These are phyloP conservation scores for Colletotrichum echinochloae DNA, from an alignment of 2,329 filamentous ascomycete genomes.

Conservation along the genomic window DNA sequence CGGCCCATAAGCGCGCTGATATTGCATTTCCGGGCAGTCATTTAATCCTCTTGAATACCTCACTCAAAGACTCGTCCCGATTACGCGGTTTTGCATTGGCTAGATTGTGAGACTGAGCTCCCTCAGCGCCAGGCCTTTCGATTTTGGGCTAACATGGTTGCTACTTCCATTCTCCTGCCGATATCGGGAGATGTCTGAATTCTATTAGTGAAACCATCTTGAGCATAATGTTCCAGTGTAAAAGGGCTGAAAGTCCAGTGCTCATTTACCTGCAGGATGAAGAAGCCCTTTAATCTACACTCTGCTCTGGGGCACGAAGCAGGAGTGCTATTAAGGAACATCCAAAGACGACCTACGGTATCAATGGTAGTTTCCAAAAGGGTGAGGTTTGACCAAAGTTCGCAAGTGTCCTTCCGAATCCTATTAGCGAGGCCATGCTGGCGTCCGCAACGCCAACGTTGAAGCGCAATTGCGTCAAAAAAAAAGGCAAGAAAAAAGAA, in stretches of 20 bases:
- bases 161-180: not conserved
- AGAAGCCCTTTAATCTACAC: not conserved
- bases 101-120: not conserved
- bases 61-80: too few relatives aligned
- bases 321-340: too few relatives aligned
- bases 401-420: constrained; percentile 44
- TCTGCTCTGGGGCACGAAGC: not conserved
- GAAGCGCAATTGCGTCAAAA: not conserved
- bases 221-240: not conserved
- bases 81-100: too few relatives aligned
- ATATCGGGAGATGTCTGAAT: not conserved
- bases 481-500: constrained; percentile 54
- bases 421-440: constrained; percentile 45
- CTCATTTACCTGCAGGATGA: not conserved
- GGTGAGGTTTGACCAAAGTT: not conserved
- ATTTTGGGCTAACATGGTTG: too few relatives aligned
- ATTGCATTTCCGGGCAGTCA: too few relatives aligned
- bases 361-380: not conserved
- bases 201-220: not conserved
- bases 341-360: too few relatives aligned
- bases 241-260: too few relatives aligned
- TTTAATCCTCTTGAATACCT: too few relatives aligned
- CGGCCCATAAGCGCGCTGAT: not conserved
- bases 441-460: constrained; percentile 45
- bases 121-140: not conserved